phyloP scores from a whole-genome alignment of 2,329 filamentous ascomycete species.

The Spiromastix sp. region DNA sequence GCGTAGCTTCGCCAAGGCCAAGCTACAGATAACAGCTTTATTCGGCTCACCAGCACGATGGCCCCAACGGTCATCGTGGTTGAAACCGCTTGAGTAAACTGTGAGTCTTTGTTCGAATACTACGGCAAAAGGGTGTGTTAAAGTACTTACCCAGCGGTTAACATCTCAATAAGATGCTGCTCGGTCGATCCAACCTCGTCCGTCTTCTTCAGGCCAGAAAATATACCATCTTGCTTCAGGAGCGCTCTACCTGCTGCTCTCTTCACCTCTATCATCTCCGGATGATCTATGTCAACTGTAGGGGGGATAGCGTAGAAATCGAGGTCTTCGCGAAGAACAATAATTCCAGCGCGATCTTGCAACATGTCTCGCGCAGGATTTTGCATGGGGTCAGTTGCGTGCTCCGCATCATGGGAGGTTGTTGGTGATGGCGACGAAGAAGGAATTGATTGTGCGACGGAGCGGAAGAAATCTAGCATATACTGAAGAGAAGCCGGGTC shows the following conservation, averaged over 20 bases:
- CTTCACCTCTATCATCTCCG: conserved; percentile 94
- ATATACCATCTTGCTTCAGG: conserved; percentile 84
- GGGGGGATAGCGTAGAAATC: conserved; percentile 97
- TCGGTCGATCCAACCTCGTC: conserved; percentile 95
- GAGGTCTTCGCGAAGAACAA: conserved; percentile 88
- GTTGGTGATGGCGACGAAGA: conserved; percentile 57
- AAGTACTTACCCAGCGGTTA: conserved; percentile 78
- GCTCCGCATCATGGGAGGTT: conserved; percentile 48
- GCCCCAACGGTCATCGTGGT: conserved; percentile 90
- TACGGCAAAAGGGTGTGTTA: no score
- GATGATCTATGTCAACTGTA: conserved; percentile 66
- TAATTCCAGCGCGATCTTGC: conserved; percentile 86
- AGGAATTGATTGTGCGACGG: conserved; percentile 84
- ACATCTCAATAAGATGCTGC: conserved; percentile 97
- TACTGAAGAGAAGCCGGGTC: conserved; percentile 93
- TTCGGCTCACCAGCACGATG: conserved; percentile 95
- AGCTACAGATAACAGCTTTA: conserved; percentile 95
- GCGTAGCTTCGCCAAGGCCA: conserved; percentile 82
- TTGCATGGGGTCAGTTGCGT: conserved; percentile 62
- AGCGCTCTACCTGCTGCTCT: conserved; percentile 80
- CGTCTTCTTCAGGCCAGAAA: conserved; percentile 87
- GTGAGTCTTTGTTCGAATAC: no score
- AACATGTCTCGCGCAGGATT: conserved; percentile 64
- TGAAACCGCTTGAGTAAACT: conserved; percentile 94
- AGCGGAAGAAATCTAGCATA: conserved; percentile 98